Conservation (phyloP, 169 alveolate genomes). For the Perkinsus olseni region DNA sequence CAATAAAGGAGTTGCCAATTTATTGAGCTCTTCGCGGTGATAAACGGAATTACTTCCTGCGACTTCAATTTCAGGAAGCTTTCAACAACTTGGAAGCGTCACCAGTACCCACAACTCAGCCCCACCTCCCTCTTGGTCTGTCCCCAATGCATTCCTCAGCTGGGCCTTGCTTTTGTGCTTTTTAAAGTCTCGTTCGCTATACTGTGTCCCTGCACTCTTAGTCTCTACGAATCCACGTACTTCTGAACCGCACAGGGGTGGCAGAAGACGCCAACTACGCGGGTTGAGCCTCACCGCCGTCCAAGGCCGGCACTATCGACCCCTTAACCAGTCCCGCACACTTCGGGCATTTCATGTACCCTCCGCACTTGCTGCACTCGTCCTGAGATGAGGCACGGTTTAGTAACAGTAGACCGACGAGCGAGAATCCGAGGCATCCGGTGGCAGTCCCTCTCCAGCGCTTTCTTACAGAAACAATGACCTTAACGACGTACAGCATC, state of each 20-base stretch:
- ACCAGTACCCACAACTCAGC: background rate
- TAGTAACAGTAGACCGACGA: too few species aligned
- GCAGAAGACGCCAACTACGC: too few species aligned
- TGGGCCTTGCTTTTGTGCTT: background rate
- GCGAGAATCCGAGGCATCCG: too few species aligned
- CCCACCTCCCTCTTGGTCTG: background rate
- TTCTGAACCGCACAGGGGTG: background rate
- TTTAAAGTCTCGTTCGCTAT: background rate
- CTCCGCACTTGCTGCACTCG: background rate
- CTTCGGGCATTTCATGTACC: background rate
- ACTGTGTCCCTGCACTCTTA: background rate
- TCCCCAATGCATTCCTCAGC: background rate
- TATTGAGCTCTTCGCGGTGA: too few species aligned
- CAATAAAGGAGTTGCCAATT: too few species aligned
- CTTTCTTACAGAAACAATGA: too few species aligned
- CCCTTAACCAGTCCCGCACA: background rate
- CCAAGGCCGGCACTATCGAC: too few species aligned
- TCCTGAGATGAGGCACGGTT: background rate
- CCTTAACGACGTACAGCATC: too few species aligned
- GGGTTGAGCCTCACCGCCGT: too few species aligned
- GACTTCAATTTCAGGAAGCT: too few species aligned
- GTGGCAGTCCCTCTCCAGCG: too few species aligned
- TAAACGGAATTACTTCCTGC: too few species aligned
- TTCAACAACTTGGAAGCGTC: background rate
- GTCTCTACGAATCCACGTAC: background rate